A percentile compares a stretch with the other conserved stretches of the same genome.
phyloP scores from a whole-genome alignment of 1,284 basidiomycete species.

The Austroboletus niveus region DNA sequence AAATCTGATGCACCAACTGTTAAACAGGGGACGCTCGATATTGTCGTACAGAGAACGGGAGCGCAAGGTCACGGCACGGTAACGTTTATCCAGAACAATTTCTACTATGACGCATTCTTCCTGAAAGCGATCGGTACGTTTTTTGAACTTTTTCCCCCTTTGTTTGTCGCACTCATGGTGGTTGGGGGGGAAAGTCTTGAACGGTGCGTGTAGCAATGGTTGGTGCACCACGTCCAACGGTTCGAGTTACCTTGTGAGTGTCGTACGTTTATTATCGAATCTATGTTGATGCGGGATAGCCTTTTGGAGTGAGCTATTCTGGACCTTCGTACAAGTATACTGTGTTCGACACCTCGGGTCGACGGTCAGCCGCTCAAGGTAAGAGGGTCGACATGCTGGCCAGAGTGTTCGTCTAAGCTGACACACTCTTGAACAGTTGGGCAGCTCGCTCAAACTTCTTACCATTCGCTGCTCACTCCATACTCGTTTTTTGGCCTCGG shows the following conservation, averaged over 20 bases:
- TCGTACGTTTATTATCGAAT: neutral
- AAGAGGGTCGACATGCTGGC: neutral
- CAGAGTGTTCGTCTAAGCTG: slow-evolving; percentile 1
- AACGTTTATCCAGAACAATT: slow-evolving; percentile 94
- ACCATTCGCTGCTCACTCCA: slow-evolving; percentile 86
- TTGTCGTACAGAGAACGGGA: slow-evolving; percentile 85
- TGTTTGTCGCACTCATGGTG: slow-evolving; percentile 1
- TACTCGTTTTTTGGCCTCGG: slow-evolving; percentile 97
- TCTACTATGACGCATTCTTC: slow-evolving; percentile 99
- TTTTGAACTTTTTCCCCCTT: neutral
- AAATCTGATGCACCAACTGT: slow-evolving; percentile 1
- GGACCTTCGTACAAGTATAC: slow-evolving; percentile 98
- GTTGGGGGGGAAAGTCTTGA: slow-evolving; percentile 60
- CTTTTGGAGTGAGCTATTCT: slow-evolving; percentile 91
- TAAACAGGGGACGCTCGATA: slow-evolving; percentile 84
- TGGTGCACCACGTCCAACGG: slow-evolving; percentile 67
- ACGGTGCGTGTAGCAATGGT: slow-evolving; percentile 86
- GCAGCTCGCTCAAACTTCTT: slow-evolving; percentile 90
- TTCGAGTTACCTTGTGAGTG: slow-evolving; percentile 70
- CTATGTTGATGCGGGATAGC: slow-evolving; percentile 44
- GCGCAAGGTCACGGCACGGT: slow-evolving; percentile 61
- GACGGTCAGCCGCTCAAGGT: slow-evolving; percentile 89
- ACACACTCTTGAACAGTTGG: slow-evolving; percentile 55
- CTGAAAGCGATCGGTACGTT: slow-evolving; percentile 85
- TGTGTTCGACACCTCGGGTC: slow-evolving; percentile 90